phyloP scores from a whole-genome alignment of 441 rosid genomes.

The Euphorbia schlechtendalii region DNA sequence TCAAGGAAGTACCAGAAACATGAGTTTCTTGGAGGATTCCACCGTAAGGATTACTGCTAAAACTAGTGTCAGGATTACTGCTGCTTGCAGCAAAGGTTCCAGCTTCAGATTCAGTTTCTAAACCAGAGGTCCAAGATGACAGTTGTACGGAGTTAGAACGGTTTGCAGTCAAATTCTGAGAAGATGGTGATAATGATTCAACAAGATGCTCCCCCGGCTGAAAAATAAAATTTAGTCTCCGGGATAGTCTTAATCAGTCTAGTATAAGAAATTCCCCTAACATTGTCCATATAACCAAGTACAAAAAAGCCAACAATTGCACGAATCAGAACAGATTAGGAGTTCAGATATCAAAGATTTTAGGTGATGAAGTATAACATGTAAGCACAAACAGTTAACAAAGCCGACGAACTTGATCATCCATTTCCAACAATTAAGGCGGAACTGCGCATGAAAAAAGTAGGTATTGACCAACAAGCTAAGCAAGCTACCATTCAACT shows the following conservation, averaged over 20 bases:
- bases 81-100: slow-evolving; percentile 29
- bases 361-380: neutral
- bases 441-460: neutral
- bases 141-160: slow-evolving; percentile 9
- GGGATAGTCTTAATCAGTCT: neutral
- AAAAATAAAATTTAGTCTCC: slow-evolving; percentile 18
- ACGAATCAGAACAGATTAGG: neutral
- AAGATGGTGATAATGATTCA: slow-evolving; percentile 17
- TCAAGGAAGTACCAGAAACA: slow-evolving; percentile 24
- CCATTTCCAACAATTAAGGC: neutral
- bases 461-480: neutral
- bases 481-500: neutral
- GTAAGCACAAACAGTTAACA: neutral
- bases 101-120: slow-evolving; percentile 27
- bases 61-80: slow-evolving; percentile 12
- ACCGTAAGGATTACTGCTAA: slow-evolving; percentile 20
- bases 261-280: neutral
- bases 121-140: slow-evolving; percentile 21
- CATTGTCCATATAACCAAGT: neutral
- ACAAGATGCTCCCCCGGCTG: slow-evolving; percentile 35
- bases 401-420: neutral
- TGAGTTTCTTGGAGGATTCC: slow-evolving; percentile 23
- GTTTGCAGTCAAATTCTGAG: neutral
- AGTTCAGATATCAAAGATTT: neutral
- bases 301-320: neutral